phyloP scores from a whole-genome alignment of 78 protist genomes.

The Mastigamoeba balamuthi region DNA sequence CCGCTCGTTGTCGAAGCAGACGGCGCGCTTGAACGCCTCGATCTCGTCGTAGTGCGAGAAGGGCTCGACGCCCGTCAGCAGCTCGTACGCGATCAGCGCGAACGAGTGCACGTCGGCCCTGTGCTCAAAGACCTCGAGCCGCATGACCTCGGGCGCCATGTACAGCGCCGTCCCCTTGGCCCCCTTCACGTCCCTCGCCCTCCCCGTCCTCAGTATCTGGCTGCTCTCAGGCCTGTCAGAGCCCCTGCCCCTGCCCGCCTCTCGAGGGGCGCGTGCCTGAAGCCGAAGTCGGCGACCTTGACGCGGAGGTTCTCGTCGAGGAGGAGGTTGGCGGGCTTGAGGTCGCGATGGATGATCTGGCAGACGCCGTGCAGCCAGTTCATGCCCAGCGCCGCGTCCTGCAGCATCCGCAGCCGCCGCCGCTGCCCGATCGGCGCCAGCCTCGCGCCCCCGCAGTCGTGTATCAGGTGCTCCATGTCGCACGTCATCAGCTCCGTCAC shows the following conservation, averaged over 20 bases:
- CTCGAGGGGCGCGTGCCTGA: conserved; percentile 3
- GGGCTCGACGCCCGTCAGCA: neutral
- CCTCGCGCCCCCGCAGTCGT: conserved; percentile 17
- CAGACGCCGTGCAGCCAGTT: conserved; percentile 61
- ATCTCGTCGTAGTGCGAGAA: neutral
- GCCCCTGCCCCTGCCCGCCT: too few relatives aligned
- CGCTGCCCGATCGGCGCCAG: conserved; percentile 27
- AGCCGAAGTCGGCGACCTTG: conserved; percentile 2
- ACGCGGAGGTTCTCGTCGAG: neutral
- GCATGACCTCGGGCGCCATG: conserved; percentile 11
- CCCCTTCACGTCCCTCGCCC: neutral
- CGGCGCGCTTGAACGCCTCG: neutral
- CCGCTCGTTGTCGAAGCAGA: neutral
- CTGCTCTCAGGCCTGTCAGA: too few relatives aligned
- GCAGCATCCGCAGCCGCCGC: conserved; percentile 45
- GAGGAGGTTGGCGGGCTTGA: conserved; percentile 1
- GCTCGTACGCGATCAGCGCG: neutral
- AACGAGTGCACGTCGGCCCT: neutral
- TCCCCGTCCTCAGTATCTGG: too few relatives aligned
- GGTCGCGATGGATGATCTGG: conserved; percentile 32
- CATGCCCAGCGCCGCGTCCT: conserved; percentile 60
- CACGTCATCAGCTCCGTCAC: conserved; percentile 42
- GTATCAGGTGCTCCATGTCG: conserved; percentile 40
- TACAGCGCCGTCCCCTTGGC: neutral
- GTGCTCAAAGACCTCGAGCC: neutral